Percentiles rank a stretch among this genome's conserved stretches.
Evolutionary conservation across 108 stramenopile species (phyloP).

Genomic region (Fragilariopsis cylindrus): DNA sequence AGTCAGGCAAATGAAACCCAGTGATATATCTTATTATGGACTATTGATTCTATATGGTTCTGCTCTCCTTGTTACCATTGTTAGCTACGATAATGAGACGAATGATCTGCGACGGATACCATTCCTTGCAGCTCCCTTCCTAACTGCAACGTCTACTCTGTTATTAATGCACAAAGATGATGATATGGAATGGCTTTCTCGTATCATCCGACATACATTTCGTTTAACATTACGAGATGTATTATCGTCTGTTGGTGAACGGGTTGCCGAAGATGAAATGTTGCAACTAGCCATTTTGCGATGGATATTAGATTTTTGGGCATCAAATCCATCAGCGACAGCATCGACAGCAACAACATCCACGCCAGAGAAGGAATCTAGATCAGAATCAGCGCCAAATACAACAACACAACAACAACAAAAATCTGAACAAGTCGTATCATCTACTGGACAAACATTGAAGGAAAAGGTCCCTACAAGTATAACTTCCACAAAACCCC

Average conservation of each 20-base stretch:
- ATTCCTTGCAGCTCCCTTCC: slow-evolving; percentile 40
- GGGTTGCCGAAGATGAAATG: slow-evolving; percentile 48
- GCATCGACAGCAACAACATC: not conserved
- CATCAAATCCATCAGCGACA: slow-evolving; percentile 7
- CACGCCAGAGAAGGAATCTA: not conserved
- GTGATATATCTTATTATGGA: slow-evolving; percentile 24
- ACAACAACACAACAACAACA: not conserved
- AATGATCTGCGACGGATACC: slow-evolving; percentile 22
- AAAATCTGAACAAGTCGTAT: not conserved
- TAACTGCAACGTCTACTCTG: slow-evolving; percentile 39
- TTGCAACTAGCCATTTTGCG: slow-evolving; percentile 49
- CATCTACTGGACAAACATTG: not conserved
- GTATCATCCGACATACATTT: slow-evolving; percentile 33
- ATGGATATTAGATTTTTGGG: slow-evolving; percentile 57
- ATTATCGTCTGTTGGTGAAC: slow-evolving; percentile 26
- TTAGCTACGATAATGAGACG: not conserved
- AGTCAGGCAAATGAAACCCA: not conserved
- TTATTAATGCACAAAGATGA: slow-evolving; percentile 35
- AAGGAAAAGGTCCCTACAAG: not conserved
- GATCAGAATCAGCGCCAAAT: not conserved
- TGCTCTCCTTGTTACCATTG: slow-evolving; percentile 30
- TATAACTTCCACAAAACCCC: not conserved
- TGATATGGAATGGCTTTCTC: slow-evolving; percentile 34
- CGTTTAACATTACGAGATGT: slow-evolving; percentile 44
- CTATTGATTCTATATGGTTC: slow-evolving; percentile 34